phyloP scores from a whole-genome alignment of 2,329 filamentous ascomycete species.

The Stenocarpella maydis region DNA sequence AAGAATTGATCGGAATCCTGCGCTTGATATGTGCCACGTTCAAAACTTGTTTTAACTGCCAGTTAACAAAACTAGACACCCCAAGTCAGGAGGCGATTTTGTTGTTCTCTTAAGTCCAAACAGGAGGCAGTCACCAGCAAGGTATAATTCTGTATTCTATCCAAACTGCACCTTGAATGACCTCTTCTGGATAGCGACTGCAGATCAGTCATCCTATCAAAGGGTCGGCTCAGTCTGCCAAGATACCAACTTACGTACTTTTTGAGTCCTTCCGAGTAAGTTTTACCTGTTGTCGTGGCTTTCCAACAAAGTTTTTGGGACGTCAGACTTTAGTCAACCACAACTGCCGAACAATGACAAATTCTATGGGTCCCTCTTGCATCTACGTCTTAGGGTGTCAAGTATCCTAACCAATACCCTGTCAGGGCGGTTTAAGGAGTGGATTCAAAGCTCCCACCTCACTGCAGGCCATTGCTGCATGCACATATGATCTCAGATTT shows the following conservation, averaged over 20 bases:
- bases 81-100: not conserved
- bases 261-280: not conserved
- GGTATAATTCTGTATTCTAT: not conserved
- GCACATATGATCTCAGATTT: no score
- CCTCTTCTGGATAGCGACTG: not conserved
- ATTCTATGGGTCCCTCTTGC: not conserved
- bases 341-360: not conserved
- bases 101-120: not conserved
- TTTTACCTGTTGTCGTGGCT: not conserved
- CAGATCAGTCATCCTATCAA: not conserved
- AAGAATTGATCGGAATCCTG: not conserved
- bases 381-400: not conserved
- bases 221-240: not conserved
- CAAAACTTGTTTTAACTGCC: no score
- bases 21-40: no score
- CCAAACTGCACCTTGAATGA: not conserved
- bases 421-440: not conserved
- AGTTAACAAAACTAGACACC: no score
- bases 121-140: not conserved
- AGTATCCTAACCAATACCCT: not conserved
- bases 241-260: no score
- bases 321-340: constrained; percentile 1
- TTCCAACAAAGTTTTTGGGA: not conserved
- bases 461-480: not conserved
- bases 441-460: not conserved